phyloP scores from a whole-genome alignment of 257 asterid genomes.

The Henckelia pumila region DNA sequence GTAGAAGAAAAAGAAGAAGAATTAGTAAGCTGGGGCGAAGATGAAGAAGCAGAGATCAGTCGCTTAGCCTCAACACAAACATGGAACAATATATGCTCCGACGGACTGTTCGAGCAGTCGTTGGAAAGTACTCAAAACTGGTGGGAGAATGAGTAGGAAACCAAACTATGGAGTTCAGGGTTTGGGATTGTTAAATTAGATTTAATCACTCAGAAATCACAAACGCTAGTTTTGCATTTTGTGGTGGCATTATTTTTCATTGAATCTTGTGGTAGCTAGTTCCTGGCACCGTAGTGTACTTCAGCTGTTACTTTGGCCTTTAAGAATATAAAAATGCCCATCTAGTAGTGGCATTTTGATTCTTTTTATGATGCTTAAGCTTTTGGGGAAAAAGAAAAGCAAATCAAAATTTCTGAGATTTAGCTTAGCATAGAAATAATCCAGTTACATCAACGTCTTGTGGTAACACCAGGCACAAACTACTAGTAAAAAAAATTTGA shows the following conservation, averaged over 20 bases:
- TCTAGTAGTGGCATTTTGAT: background rate
- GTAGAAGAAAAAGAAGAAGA: constrained; percentile 16
- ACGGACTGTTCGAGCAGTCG: constrained; percentile 29
- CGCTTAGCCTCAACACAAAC: constrained; percentile 27
- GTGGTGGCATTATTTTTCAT: background rate
- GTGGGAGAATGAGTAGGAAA: constrained; percentile 39
- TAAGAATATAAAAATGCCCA: background rate
- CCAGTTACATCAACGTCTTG: too few species aligned
- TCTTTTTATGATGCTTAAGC: too few species aligned
- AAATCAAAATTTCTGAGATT: background rate
- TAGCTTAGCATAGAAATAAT: background rate
- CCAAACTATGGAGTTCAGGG: background rate
- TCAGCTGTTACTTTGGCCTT: background rate
- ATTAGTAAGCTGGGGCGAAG: constrained; percentile 28
- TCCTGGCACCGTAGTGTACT: background rate
- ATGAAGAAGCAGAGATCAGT: constrained; percentile 29
- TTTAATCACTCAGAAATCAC: background rate
- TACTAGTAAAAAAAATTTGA: background rate
- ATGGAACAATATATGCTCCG: constrained; percentile 35
- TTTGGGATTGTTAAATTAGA: background rate
- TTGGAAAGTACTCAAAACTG: constrained; percentile 29
- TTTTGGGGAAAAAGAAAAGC: background rate
- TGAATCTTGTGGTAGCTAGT: background rate
- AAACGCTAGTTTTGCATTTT: background rate
- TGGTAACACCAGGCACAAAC: background rate